Evolutionary conservation across 768 basidiomycete species (phyloP).

Genomic region (Xerocomellus intermedius): DNA sequence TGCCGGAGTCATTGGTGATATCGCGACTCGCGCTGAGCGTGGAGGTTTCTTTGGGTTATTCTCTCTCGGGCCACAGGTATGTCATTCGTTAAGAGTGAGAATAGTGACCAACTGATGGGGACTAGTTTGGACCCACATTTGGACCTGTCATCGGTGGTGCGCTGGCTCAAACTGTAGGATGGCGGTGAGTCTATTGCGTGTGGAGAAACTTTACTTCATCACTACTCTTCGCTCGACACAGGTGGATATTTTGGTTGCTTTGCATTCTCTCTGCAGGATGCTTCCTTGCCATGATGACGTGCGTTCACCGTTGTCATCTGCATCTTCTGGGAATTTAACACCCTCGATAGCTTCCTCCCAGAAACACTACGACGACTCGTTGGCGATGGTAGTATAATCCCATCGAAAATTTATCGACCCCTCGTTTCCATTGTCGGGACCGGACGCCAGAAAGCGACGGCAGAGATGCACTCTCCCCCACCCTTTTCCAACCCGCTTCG

Average conservation of each 20-base stretch:
- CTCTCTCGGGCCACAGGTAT: slow-evolving; percentile 61
- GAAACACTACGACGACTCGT: slow-evolving; percentile 24
- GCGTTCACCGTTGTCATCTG: not conserved
- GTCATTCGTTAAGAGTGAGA: not conserved
- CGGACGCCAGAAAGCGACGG: slow-evolving; percentile 14
- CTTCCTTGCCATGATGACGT: slow-evolving; percentile 13
- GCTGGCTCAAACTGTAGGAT: slow-evolving; percentile 56
- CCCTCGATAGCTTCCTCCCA: slow-evolving; percentile 20
- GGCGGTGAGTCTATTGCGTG: slow-evolving; percentile 46
- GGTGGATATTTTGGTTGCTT: slow-evolving; percentile 25
- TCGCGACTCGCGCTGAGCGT: slow-evolving; percentile 68
- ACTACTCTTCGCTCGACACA: not conserved
- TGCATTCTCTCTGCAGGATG: slow-evolving; percentile 18
- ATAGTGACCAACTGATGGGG: not conserved
- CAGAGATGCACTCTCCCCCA: slow-evolving; percentile 7
- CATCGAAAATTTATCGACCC: slow-evolving; percentile 27
- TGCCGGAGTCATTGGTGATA: slow-evolving; percentile 77
- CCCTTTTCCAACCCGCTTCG: slow-evolving; percentile 39
- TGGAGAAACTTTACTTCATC: not conserved
- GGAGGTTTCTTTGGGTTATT: slow-evolving; percentile 74
- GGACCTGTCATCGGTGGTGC: slow-evolving; percentile 52
- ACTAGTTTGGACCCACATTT: slow-evolving; percentile 54
- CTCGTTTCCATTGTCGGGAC: slow-evolving; percentile 25
- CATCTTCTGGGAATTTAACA: not conserved
- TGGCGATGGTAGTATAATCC: slow-evolving; percentile 30